Conservation (phyloP, 495 filamentous ascomycete genomes). For the Hypoxylon lienhwacheense region DNA sequence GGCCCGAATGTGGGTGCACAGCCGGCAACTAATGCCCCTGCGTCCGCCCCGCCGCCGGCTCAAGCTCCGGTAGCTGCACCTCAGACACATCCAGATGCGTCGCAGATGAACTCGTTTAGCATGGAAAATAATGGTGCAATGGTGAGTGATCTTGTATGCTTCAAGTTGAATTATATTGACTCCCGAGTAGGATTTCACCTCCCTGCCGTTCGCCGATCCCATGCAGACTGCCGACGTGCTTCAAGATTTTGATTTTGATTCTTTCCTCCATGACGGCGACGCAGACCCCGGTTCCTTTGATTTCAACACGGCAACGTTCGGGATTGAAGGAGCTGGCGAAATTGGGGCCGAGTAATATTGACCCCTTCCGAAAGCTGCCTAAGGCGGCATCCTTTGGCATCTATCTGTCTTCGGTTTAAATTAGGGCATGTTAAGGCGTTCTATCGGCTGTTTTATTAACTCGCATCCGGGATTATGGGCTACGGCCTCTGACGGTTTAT, state of each 20-base stretch:
- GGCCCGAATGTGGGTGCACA: conserved; percentile 56
- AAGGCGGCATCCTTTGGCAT: conserved; percentile 23
- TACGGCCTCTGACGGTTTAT: conserved; percentile 34
- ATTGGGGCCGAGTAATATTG: conserved; percentile 54
- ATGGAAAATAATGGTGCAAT: conserved; percentile 39
- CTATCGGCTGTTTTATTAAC: conserved; percentile 36
- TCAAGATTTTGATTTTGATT: conserved; percentile 94
- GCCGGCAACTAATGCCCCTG: conserved; percentile 48
- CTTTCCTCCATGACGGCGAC: conserved; percentile 68
- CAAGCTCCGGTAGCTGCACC: conserved; percentile 53
- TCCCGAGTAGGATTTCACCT: conserved; percentile 37
- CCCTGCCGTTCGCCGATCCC: conserved; percentile 63
- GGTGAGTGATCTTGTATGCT: conserved; percentile 36
- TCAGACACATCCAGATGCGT: conserved; percentile 49
- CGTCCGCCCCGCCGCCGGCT: conserved; percentile 45
- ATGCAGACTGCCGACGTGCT: conserved; percentile 71
- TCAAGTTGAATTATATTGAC: conserved; percentile 12
- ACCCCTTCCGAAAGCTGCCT: background rate
- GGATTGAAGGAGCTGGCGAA: conserved; percentile 48
- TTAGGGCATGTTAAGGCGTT: conserved; percentile 41
- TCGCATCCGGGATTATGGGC: conserved; percentile 43
- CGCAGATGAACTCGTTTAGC: conserved; percentile 39
- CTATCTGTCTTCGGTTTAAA: conserved; percentile 22
- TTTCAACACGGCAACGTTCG: conserved; percentile 47
- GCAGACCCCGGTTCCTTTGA: conserved; percentile 47